Conservation (phyloP, 441 rosid species). For the Syzygium syzygioides region DNA sequence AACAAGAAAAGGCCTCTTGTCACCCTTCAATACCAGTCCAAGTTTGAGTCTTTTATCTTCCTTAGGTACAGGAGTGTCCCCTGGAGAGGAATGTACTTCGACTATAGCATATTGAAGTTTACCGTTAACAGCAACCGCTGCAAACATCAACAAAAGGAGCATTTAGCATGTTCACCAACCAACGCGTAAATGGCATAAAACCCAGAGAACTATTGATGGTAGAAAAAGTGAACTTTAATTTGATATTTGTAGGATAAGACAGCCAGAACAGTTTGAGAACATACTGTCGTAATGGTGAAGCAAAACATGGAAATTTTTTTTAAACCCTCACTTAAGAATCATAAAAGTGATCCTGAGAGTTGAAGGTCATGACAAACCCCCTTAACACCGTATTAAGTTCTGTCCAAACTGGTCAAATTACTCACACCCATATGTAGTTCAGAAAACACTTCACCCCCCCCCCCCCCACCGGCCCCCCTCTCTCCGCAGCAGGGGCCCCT, state of each 20-base stretch:
- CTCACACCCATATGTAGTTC: not conserved
- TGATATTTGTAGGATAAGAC: not conserved
- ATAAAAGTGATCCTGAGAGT: not conserved
- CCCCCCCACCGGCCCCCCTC: not conserved
- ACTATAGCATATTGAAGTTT: conserved; percentile 89
- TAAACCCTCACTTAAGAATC: not conserved
- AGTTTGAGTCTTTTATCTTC: conserved; percentile 40
- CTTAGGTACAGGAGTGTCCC: conserved; percentile 33
- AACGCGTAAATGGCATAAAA: not conserved
- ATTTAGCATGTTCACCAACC: not conserved
- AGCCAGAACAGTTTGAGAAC: not conserved
- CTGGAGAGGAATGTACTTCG: conserved; percentile 46
- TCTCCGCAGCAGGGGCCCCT: too few relatives aligned
- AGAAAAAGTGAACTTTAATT: not conserved
- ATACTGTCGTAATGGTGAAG: not conserved
- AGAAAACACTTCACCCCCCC: not conserved
- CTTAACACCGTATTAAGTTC: not conserved
- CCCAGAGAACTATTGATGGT: not conserved
- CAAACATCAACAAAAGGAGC: conserved; percentile 1
- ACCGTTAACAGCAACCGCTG: conserved; percentile 97
- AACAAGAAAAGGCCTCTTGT: conserved; percentile 51
- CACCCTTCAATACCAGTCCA: conserved; percentile 62
- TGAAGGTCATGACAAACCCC: not conserved
- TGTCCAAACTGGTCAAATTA: not conserved
- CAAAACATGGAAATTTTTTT: not conserved